Evolutionary conservation across 2,329 filamentous ascomycete genomes (phyloP).

Genomic region (Fusarium coicis): DNA sequence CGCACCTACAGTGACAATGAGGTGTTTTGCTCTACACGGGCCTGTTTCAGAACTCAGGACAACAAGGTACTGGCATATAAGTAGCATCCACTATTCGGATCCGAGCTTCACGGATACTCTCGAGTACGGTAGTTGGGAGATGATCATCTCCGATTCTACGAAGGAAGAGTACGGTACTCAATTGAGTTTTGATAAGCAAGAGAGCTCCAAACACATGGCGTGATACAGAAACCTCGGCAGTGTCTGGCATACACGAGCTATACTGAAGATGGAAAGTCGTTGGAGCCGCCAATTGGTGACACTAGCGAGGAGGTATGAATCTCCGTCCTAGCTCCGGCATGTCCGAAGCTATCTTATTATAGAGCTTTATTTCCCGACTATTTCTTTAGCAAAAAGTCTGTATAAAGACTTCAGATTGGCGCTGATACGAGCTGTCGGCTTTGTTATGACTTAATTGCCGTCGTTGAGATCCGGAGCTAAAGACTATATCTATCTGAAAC

Average conservation of each 20-base stretch:
- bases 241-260: background rate
- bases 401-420: background rate
- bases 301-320: background rate
- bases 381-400: background rate
- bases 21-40: background rate
- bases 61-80: background rate
- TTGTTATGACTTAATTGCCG: background rate
- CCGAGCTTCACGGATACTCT: background rate
- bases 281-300: background rate
- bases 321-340: background rate
- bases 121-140: background rate
- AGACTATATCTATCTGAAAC: rapidly evolving
- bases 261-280: background rate
- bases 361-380: background rate
- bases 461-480: rapidly evolving
- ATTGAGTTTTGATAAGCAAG: background rate
- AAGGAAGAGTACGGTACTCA: too few relatives aligned
- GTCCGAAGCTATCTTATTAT: background rate
- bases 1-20: background rate
- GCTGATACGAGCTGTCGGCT: background rate
- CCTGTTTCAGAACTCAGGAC: background rate
- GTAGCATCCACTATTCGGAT: background rate
- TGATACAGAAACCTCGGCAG: background rate
- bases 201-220: background rate
- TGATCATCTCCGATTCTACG: too few relatives aligned